These are phyloP conservation scores for Evernia prunastri DNA, from an alignment of 495 filamentous ascomycete genomes.

Conservation along the genomic window DNA sequence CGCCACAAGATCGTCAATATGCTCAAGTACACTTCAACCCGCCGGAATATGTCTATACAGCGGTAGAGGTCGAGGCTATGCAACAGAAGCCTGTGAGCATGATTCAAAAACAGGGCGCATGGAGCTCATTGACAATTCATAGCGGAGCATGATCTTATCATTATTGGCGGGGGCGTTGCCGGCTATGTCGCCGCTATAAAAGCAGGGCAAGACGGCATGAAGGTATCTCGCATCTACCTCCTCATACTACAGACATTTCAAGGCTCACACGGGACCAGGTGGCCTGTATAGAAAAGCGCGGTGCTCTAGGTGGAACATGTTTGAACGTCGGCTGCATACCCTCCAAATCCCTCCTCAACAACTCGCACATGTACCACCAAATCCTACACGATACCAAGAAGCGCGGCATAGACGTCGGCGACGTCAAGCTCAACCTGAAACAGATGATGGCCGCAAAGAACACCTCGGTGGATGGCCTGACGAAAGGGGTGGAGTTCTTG, in stretches of 20 bases:
- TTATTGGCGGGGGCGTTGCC: slow-evolving; percentile 95
- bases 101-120: not conserved
- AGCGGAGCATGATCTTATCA: slow-evolving; percentile 89
- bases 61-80: slow-evolving; percentile 64
- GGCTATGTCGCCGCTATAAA: slow-evolving; percentile 99
- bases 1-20: slow-evolving; percentile 43
- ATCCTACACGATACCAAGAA: slow-evolving; percentile 95
- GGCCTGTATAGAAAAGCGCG: slow-evolving; percentile 97
- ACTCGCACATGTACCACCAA: slow-evolving; percentile 97
- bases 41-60: slow-evolving; percentile 53
- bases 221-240: slow-evolving; percentile 47
- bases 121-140: slow-evolving; percentile 6
- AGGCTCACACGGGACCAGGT: slow-evolving; percentile 50
- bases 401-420: slow-evolving; percentile 92
- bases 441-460: slow-evolving; percentile 99
- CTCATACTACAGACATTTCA: not conserved
- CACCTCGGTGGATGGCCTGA: slow-evolving; percentile 77
- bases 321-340: slow-evolving; percentile 99
- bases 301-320: slow-evolving; percentile 90
- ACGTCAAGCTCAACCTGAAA: slow-evolving; percentile 89
- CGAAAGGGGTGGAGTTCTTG: slow-evolving; percentile 94
- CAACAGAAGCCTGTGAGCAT: slow-evolving; percentile 68
- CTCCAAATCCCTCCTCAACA: slow-evolving; percentile 98
- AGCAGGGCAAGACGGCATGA: slow-evolving; percentile 94
- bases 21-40: slow-evolving; percentile 44